phyloP scores from a whole-genome alignment of 768 basidiomycete genomes.

The Tulasnella sp. region DNA sequence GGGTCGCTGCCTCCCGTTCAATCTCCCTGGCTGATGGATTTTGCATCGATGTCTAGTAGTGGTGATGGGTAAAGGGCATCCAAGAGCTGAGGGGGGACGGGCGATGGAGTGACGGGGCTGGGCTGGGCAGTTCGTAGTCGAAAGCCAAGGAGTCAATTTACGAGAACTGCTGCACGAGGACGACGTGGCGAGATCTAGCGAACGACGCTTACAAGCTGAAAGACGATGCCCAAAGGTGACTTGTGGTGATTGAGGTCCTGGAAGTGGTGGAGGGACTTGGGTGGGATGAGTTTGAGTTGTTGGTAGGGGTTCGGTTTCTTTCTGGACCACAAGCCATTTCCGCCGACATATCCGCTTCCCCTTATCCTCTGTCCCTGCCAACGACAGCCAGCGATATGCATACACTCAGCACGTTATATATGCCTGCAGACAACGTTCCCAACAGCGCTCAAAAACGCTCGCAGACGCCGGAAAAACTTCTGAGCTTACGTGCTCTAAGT shows the following conservation, averaged over 20 bases:
- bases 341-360: slow-evolving; percentile 11
- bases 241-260: not conserved
- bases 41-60: slow-evolving; percentile 34
- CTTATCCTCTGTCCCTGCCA: not conserved
- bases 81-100: not conserved
- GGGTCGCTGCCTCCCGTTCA: slow-evolving; percentile 84
- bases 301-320: slow-evolving; percentile 21
- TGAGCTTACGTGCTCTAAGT: not conserved
- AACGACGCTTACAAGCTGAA: not conserved
- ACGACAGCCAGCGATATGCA: not conserved
- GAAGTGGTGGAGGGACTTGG: slow-evolving; percentile 12
- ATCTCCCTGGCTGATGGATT: slow-evolving; percentile 52
- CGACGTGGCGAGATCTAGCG: not conserved
- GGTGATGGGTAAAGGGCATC: not conserved
- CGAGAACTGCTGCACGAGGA: not conserved
- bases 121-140: slow-evolving; percentile 17
- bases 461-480: not conserved
- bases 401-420: not conserved
- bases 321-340: slow-evolving; percentile 8
- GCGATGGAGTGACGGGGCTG: slow-evolving; percentile 10
- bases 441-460: not conserved
- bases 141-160: slow-evolving; percentile 14
- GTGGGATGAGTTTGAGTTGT: slow-evolving; percentile 20
- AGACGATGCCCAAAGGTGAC: not conserved
- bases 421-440: not conserved